phyloP scores from a whole-genome alignment of 1,284 basidiomycete species.

The Fistulinella staudtii region DNA sequence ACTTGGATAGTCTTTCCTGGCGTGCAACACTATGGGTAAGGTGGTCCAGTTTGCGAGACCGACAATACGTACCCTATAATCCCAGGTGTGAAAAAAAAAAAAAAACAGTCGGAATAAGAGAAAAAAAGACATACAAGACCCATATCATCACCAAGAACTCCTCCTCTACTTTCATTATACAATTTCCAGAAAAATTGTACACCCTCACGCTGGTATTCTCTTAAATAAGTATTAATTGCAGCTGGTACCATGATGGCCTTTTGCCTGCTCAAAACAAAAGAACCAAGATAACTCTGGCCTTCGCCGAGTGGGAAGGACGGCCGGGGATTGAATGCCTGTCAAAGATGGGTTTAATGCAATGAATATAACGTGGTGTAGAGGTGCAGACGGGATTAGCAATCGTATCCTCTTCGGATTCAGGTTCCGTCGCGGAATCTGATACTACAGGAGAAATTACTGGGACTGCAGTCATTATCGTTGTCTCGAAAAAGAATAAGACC shows the following conservation, averaged over 20 bases:
- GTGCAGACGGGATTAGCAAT: conserved; percentile 22
- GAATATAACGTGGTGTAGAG: neutral
- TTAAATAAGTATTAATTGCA: conserved; percentile 73
- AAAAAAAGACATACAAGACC: conserved; percentile 55
- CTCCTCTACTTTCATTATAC: conserved; percentile 62
- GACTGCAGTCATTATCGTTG: neutral
- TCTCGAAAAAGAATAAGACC: neutral
- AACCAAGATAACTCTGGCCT: conserved; percentile 39
- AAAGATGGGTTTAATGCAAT: conserved; percentile 1
- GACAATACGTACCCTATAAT: conserved; percentile 20
- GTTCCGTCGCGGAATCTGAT: conserved; percentile 40
- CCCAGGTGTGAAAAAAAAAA: neutral
- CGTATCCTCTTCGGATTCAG: conserved; percentile 42
- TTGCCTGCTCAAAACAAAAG: conserved; percentile 46
- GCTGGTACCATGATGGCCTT: conserved; percentile 57
- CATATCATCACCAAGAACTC: conserved; percentile 87
- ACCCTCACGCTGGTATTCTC: conserved; percentile 84
- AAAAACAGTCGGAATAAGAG: conserved; percentile 3
- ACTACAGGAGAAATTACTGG: conserved; percentile 6
- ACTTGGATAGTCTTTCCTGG: conserved; percentile 85
- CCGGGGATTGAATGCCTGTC: conserved; percentile 40
- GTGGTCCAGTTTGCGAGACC: neutral
- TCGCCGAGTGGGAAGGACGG: conserved; percentile 51
- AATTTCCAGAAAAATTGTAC: conserved; percentile 70
- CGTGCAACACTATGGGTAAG: conserved; percentile 1